Evolutionary conservation across 2,329 filamentous ascomycete genomes (phyloP), one percentile per base, ranked within the genome.

Genomic region (Zopfia rhizophila): DNA sequence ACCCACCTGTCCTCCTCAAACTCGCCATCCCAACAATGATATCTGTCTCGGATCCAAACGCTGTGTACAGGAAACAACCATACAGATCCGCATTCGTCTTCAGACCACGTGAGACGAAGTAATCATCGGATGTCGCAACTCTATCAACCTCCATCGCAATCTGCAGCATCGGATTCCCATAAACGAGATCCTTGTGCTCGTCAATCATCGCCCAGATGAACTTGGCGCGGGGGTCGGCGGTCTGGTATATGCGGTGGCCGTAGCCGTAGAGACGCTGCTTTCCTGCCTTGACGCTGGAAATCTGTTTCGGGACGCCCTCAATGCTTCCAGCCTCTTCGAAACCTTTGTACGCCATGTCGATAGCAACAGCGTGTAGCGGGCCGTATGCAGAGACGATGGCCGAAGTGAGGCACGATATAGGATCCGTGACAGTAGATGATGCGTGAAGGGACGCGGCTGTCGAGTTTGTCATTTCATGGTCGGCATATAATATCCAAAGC

Each of bases 381-480:
- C 82, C 82, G 53, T 82, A 82, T 2, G 79, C 73, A 0, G 81
- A 75, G n/a, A 78, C 76, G 4, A 80, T 73, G 0, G 80, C 78
- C 1, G 80, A 68, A 10, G 83, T 78, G 13, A 80, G 73, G 52
- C 77, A 81, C 48, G 67, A 68, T 73, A 83, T 63, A 0, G 82
- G 81, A 55, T 84, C 82, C 0, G 83, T 77, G 8, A 84, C 65
- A 0, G 79, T 80, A 43, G 77, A 81, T 6, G 82, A 80, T 14
- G 83, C 80, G 45, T 83, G 79, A 12, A 84, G 67, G 22, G 82
- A 75, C 1, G 81, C 79, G 1, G 82, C 80, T 0, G 81, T 83
- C 2, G 79, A 80, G 57, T 80, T 78, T 53, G 83, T 82, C 62
- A 84, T 79, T 48, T 83, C 82, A 58, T 85, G 82, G 54, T 85